These are phyloP conservation scores for Lasiosphaeria hispida DNA, from an alignment of 495 filamentous ascomycete species.

Conservation along the genomic window DNA sequence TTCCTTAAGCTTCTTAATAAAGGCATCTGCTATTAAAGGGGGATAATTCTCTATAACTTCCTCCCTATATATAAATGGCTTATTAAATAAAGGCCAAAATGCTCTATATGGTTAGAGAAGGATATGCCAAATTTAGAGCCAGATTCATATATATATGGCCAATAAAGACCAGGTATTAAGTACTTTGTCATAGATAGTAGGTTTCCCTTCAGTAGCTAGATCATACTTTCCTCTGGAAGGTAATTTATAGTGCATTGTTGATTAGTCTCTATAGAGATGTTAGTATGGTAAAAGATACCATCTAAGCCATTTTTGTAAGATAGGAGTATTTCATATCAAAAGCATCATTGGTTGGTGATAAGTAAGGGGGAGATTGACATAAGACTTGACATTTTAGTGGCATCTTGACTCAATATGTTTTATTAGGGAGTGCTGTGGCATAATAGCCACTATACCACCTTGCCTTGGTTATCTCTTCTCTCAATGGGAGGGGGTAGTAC, in stretches of 20 bases:
- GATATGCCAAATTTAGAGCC: conserved; percentile 13
- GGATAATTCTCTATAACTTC: conserved; percentile 22
- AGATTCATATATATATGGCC: conserved; percentile 20
- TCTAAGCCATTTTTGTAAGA: conserved; percentile 8
- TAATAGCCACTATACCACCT: conserved; percentile 10
- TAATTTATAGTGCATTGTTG: conserved; percentile 6
- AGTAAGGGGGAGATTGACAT: background rate
- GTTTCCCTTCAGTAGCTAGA: conserved; percentile 16
- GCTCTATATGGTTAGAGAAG: conserved; percentile 15
- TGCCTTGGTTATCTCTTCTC: conserved; percentile 7
- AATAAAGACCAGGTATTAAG: conserved; percentile 16
- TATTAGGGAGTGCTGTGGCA: conserved; percentile 7
- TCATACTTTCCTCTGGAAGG: conserved; percentile 5
- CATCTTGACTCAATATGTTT: conserved; percentile 8
- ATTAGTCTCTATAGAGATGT: conserved; percentile 13
- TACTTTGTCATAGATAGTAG: conserved; percentile 13
- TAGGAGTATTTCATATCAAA: conserved; percentile 10
- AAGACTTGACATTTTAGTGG: conserved; percentile 6
- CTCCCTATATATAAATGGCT: conserved; percentile 18
- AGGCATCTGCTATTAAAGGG: conserved; percentile 39
- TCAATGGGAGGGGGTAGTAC: conserved; percentile 2
- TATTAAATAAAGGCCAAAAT: conserved; percentile 13
- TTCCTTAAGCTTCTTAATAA: conserved; percentile 29
- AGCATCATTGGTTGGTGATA: conserved; percentile 1
- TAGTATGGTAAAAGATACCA: conserved; percentile 12